Base-by-base conservation (phyloP, 192 early-diverging fungal genomes). In the Coemansia sp. region DNA sequence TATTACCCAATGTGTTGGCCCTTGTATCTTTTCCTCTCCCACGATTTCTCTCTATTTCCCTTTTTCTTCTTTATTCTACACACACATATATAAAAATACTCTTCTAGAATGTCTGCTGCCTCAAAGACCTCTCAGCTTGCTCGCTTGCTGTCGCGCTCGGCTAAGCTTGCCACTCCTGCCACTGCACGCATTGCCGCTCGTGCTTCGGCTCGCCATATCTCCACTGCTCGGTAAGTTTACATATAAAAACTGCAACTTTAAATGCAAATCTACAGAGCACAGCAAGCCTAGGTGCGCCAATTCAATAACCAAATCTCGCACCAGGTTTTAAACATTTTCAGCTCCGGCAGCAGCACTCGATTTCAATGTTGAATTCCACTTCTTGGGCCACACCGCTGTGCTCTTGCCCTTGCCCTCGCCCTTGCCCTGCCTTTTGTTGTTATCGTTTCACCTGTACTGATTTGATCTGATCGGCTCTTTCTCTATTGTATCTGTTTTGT, bases 141-240 rank as follows among this genome's bases (percentile, higher is more conserved):
- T 22, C 69, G 69, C 40, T 27, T 72, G 18, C 40, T 72, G 58
- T 72, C 69, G 43, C 69, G 69, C 53, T 64, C 69, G 25, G 57
- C 69, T 19, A 72, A 50, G 50, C 62, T 65, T 17, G 62, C 62
- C 7, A 44, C 54, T 18, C 69, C 69, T 0, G 57, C 53, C 11
- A 67, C 64, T 25, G 64, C 64, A 17, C 69, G 69, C 13, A 17
- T 60, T 47, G 59, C 30, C 9, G 66, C 53, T 35, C 56, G 56
- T 18, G 59, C 59, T 26, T 64, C 68, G 30, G 52, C 57, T 9
- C 68, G 68, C 42, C 68, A 72, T 25, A 60, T 72, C 37, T 50
- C 46, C 60, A 71, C 67, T 19, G 13, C 61, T 50, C 61, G 68
- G 68, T 72, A 64, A 57, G 56, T 27, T 34, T 18, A 19, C 20